phyloP scores from a whole-genome alignment of 2,329 filamentous ascomycete species.

The Fusarium sp. region DNA sequence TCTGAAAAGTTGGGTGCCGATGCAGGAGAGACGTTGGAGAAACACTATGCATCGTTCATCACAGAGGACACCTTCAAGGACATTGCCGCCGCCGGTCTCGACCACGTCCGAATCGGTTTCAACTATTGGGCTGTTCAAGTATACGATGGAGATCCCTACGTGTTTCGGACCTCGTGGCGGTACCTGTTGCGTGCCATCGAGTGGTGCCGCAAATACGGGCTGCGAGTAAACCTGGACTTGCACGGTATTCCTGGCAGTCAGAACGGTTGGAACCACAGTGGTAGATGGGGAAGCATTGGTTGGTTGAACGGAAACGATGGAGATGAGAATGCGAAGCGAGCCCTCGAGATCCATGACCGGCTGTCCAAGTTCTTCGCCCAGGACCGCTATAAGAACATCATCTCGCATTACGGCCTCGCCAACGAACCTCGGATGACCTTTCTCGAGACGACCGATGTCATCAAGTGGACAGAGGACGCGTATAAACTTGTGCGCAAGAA shows the following conservation, averaged over 20 bases:
- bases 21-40: slow-evolving; percentile 75
- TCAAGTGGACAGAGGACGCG: slow-evolving; percentile 80
- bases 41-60: slow-evolving; percentile 90
- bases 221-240: slow-evolving; percentile 91
- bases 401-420: slow-evolving; percentile 90
- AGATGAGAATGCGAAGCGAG: slow-evolving; percentile 76
- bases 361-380: slow-evolving; percentile 94
- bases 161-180: slow-evolving; percentile 86
- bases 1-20: slow-evolving; percentile 71
- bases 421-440: slow-evolving; percentile 93
- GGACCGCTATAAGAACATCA: slow-evolving; percentile 87
- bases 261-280: slow-evolving; percentile 98
- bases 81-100: slow-evolving; percentile 85
- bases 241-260: slow-evolving; percentile 93
- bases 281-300: slow-evolving; percentile 76
- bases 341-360: slow-evolving; percentile 85
- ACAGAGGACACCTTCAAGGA: slow-evolving; percentile 83
- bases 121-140: slow-evolving; percentile 93
- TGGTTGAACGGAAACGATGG: slow-evolving; percentile 96
- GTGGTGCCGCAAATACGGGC: slow-evolving; percentile 88
- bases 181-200: slow-evolving; percentile 94
- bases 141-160: slow-evolving; percentile 86
- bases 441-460: slow-evolving; percentile 70
- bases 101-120: slow-evolving; percentile 95
- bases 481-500: slow-evolving; percentile 77